Evolutionary conservation across 495 filamentous ascomycete species (phyloP).

Genomic region (Daldinia childiae): DNA sequence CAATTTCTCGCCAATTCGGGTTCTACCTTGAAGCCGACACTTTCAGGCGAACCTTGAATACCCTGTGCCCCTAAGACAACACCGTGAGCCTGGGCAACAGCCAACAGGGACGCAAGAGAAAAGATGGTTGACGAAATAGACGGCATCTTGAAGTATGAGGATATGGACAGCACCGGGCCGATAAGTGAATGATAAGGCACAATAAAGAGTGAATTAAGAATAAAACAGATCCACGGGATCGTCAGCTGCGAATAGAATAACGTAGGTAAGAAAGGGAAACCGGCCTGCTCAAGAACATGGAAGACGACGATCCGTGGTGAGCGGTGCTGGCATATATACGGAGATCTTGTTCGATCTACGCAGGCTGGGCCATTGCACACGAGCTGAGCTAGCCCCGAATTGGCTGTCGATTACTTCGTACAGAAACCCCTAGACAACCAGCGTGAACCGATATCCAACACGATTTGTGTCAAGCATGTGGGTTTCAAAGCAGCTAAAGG

Average conservation of each 20-base stretch:
- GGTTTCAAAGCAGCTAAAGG: slow-evolving; percentile 33
- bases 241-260: slow-evolving; percentile 43
- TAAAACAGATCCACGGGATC: slow-evolving; percentile 49
- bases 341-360: slow-evolving; percentile 24
- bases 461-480: slow-evolving; percentile 45
- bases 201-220: slow-evolving; percentile 52
- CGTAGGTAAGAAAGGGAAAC: slow-evolving; percentile 46
- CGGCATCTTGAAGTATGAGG: slow-evolving; percentile 45
- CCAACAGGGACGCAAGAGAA: slow-evolving; percentile 51
- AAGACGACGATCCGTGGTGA: slow-evolving; percentile 27
- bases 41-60: slow-evolving; percentile 48
- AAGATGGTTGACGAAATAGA: slow-evolving; percentile 43
- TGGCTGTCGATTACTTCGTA: slow-evolving; percentile 18
- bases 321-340: slow-evolving; percentile 38
- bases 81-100: slow-evolving; percentile 52
- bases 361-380: slow-evolving; percentile 6
- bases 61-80: slow-evolving; percentile 57
- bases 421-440: slow-evolving; percentile 22
- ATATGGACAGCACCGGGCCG: slow-evolving; percentile 42
- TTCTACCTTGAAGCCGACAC: slow-evolving; percentile 58
- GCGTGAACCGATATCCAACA: slow-evolving; percentile 42
- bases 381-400: slow-evolving; percentile 2
- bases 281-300: slow-evolving; percentile 42
- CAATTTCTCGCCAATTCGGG: slow-evolving; percentile 56
- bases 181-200: slow-evolving; percentile 41